Evolutionary conservation across 1,139 yeast genomes (phyloP).

Genomic region (Tardiomyces blankii): DNA sequence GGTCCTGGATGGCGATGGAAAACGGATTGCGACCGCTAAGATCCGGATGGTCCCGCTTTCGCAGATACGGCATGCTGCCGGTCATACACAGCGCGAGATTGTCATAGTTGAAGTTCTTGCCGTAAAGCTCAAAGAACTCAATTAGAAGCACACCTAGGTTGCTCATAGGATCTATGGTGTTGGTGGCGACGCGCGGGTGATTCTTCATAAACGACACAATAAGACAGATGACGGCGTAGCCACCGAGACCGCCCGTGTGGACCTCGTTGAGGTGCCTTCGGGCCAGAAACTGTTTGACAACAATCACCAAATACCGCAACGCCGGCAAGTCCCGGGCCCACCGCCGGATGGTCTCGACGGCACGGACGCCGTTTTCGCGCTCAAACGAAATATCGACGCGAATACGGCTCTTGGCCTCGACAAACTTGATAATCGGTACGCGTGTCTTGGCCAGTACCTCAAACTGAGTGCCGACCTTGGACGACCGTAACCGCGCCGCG

Average conservation of each 20-base stretch:
- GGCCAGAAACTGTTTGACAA: constrained; percentile 77
- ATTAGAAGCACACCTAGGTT: constrained; percentile 82
- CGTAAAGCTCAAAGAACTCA: constrained; percentile 93
- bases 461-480: constrained; percentile 25
- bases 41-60: constrained; percentile 43
- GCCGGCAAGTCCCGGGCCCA: constrained; percentile 78
- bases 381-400: constrained; percentile 92
- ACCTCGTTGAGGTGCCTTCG: constrained; percentile 78
- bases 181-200: constrained; percentile 70
- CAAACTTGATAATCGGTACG: constrained; percentile 91
- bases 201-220: constrained; percentile 66
- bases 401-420: constrained; percentile 59
- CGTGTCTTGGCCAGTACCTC: constrained; percentile 88
- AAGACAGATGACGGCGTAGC: constrained; percentile 81
- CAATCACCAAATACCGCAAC: constrained; percentile 69
- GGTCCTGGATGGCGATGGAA: constrained; percentile 77
- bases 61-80: constrained; percentile 41
- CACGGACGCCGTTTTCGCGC: constrained; percentile 72
- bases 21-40: constrained; percentile 51
- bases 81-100: constrained; percentile 38
- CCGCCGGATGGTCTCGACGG: constrained; percentile 65
- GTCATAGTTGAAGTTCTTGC: constrained; percentile 83
- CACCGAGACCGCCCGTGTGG: constrained; percentile 95
- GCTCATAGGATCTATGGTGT: constrained; percentile 53
- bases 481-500: constrained; percentile 54